A percentile compares a stretch with the other conserved stretches of the same genome.
Evolutionary conservation across 305 asterid genomes (phyloP).

Genomic region (Ilex paraguariensis): DNA sequence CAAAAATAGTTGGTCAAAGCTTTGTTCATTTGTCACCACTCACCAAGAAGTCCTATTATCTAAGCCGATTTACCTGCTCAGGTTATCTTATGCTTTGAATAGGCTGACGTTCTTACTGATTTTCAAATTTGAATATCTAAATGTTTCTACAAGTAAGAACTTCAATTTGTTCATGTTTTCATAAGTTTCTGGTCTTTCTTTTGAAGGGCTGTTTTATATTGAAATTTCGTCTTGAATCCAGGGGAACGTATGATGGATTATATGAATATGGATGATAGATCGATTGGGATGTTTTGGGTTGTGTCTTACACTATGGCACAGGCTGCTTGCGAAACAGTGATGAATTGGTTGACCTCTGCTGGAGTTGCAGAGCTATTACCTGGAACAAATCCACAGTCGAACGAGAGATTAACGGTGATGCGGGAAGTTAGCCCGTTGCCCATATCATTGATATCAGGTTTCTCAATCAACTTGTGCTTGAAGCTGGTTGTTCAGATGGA

Average conservation of each 20-base stretch:
- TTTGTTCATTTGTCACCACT: too few species aligned
- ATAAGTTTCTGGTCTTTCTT: not conserved
- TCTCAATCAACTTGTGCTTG: conserved; percentile 80
- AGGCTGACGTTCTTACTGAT: too few species aligned
- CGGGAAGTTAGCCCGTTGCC: conserved; percentile 97
- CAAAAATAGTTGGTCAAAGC: too few species aligned
- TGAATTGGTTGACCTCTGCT: conserved; percentile 85
- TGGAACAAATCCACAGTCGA: conserved; percentile 73
- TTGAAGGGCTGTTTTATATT: conserved; percentile 1
- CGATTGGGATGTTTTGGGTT: conserved; percentile 99
- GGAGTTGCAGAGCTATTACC: conserved; percentile 78
- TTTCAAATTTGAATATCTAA: too few species aligned
- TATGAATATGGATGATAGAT: conserved; percentile 97
- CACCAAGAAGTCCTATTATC: too few species aligned
- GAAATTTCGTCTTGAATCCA: conserved; percentile 24
- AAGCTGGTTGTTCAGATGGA: conserved; percentile 85
- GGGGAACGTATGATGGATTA: conserved; percentile 93
- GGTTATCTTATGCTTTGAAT: too few species aligned
- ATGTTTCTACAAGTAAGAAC: too few species aligned
- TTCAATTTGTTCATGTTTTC: not conserved
- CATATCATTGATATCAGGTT: conserved; percentile 76
- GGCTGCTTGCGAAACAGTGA: conserved; percentile 94
- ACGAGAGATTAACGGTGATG: conserved; percentile 85
- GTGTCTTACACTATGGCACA: conserved; percentile 98
- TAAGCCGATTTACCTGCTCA: too few species aligned